Percentiles rank a stretch among this genome's conserved stretches.
Evolutionary conservation across 805 yeast genomes (phyloP).

Genomic region (Monosporozyma solicola): DNA sequence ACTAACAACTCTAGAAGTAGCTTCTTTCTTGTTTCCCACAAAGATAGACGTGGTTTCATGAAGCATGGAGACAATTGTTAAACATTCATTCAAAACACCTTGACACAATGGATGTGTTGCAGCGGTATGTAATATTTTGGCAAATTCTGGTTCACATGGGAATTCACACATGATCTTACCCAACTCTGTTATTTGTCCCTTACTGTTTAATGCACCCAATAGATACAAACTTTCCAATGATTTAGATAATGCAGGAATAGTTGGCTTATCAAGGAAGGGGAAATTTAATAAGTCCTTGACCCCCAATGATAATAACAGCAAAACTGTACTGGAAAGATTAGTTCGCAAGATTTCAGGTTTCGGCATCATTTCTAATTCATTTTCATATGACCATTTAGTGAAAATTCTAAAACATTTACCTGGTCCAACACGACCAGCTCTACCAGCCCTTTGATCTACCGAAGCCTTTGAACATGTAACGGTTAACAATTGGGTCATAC

Average conservation of each 20-base stretch:
- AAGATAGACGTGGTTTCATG: slow-evolving; percentile 56
- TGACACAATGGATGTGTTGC: slow-evolving; percentile 36
- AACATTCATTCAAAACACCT: slow-evolving; percentile 53
- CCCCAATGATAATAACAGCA: slow-evolving; percentile 74
- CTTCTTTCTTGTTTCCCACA: slow-evolving; percentile 17
- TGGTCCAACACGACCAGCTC: slow-evolving; percentile 97
- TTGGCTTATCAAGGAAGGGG: slow-evolving; percentile 89
- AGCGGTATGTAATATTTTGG: slow-evolving; percentile 64
- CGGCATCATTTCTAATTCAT: slow-evolving; percentile 71
- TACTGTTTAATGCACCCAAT: slow-evolving; percentile 74
- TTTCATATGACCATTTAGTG: slow-evolving; percentile 59
- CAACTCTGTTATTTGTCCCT: slow-evolving; percentile 64
- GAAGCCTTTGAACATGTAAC: slow-evolving; percentile 90
- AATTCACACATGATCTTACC: slow-evolving; percentile 87
- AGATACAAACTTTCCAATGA: slow-evolving; percentile 79
- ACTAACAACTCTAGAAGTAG: slow-evolving; percentile 37
- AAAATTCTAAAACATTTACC: slow-evolving; percentile 88
- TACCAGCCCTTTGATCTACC: slow-evolving; percentile 93
- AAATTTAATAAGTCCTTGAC: slow-evolving; percentile 72
- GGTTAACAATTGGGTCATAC: slow-evolving; percentile 81
- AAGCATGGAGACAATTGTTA: slow-evolving; percentile 74
- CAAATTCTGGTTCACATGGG: slow-evolving; percentile 85
- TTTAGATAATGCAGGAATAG: slow-evolving; percentile 57
- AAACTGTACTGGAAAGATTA: slow-evolving; percentile 66
- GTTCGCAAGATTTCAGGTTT: slow-evolving; percentile 89